Evolutionary conservation across 345 rosid species (phyloP), one percentile per base, ranked within the genome.

Genomic region (Erodium maritimum): DNA sequence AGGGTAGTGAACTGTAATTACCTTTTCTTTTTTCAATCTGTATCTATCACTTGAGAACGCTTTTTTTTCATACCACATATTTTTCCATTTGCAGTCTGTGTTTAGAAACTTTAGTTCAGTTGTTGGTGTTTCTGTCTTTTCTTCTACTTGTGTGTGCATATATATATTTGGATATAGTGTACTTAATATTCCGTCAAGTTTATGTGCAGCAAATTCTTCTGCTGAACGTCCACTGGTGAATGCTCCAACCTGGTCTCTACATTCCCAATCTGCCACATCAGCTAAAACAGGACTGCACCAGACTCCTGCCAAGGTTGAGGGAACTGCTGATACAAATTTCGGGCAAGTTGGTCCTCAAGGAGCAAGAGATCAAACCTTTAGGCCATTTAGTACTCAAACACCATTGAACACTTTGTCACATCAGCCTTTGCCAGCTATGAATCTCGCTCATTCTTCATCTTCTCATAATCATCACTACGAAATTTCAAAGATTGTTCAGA

Each of bases 221-320:
- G 59, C 77, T 70, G 78, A 69, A 68, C 85, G 79, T 33, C 71
- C 80, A 29, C 25, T 64, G 14, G 66, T 72, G 59, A 79, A 79
- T 76, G 80, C 87, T 65, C 72, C 83, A 59, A 62, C 80, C 33
- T 89, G 95, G 95, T 80, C 96, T 69, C 50, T 80, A 21, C 87
- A 82, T 53, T 58, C 82, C 71, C 85, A 77, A 21, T 57, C 95
- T 19, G 60, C 79, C 17, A 71, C 75, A 46, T 74, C 79, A 62
- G 69, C 73, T 63, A 83, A 71, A 65, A 19, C 73, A 16, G 78
- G 76, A 23, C 34, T 67, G 50, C 78, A 66, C 69, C 87, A 80
- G 60, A 75, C 63, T 66, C 59, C 70, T 56, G 73, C 56, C 64
- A 83, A 71, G 78, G 64, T 57, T 58, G 80, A 79, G 8, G 82